Base-by-base conservation (phyloP, 495 filamentous ascomycete genomes). In the Xylaria scruposa region DNA sequence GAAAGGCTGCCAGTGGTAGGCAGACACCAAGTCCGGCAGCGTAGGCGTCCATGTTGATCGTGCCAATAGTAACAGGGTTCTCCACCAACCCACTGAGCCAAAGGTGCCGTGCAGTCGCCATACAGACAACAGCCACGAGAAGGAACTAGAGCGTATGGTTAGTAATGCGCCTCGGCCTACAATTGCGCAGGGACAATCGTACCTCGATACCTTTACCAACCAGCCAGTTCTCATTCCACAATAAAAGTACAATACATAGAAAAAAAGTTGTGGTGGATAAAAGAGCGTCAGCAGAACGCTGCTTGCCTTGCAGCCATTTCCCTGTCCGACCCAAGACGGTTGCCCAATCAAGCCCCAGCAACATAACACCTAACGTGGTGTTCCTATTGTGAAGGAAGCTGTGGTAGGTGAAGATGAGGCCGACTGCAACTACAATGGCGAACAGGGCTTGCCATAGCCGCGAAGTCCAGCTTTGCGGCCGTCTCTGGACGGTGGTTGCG, bases 381-480 rank as follows among this genome's bases (percentile, higher is more conserved):
- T 71, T 71, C 15, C 70, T 59, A 19, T 71, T 71, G 40, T 71
- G 70, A 33, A 71, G 70, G 26, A 71, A 71, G 53, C 70, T 71
- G 42, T 71, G 70, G 42, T 71, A 71, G 26, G 62, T 71, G 51
- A 71, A 71, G 62, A 71, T 24, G 7, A 71, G 59, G n/a, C 70
- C 70, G 26, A 71, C 40, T 12, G 70, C 70, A 24, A 67, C 31
- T 17, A 36, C 2, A 19, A 42, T 12, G 0, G 70, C 70, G 53
- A 66, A 71, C 12, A 71, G 19, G 44, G 70, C 70, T 36, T 66
- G 62, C 61, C 70, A 67, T 44, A 51, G 4, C 26, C 70, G 61
- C 40, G 62, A 40, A 47, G 17, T 40, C 70, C 36, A 66, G 70
- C 42, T 49, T 19, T 49, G 70, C 38, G 61, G 59, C n/a, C 26